Base-by-base conservation (phyloP, 148 eudicot species). In the Amaranthus hypochondriacus region DNA sequence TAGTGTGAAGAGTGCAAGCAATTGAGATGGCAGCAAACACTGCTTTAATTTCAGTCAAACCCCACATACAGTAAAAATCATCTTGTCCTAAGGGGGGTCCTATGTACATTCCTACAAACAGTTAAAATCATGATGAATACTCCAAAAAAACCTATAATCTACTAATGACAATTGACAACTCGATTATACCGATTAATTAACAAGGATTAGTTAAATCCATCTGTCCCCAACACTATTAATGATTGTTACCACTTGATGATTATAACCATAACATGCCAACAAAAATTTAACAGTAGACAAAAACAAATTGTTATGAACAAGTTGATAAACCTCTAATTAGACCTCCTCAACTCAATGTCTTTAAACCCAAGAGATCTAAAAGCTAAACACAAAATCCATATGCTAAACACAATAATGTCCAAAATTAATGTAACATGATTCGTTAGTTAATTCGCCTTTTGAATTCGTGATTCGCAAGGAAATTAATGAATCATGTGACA, bases 91-190 rank as follows among this genome's bases (percentile, higher is more conserved):
- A 79, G 82, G 71, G 56, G 70, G 72, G 53, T 56, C 53, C 70
- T 70, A 75, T 75, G 70, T 65, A 75, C 71, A 70, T 61, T 69
- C 56, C 68, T 77, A n/a, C 69, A 21, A 21, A 69, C 53, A 73
- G 42, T 61, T 68, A 59, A 50, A 46, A 67, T 18, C 73, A 60
- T 44, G 76, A 73, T 63, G 42, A 67, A 62, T 50, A 64, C 10
- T 73, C 64, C 21, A 61, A 56, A 55, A 47, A 48, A 54, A 61
- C 47, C 77, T 73, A 66, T 56, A 48, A 66, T 69, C 21, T 39
- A 46, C 9, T 49, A 54, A 73, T 63, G 56, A 63, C 62, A 62
- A 28, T 28, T 28, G 39, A 70, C 71, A 47, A 74, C 56, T 79
- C 71, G 68, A 55, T 69, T 52, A 69, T 60, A 44, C 47, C 14